phyloP scores from a whole-genome alignment of 257 asterid genomes.

The Dorcoceras hygrometricum region DNA sequence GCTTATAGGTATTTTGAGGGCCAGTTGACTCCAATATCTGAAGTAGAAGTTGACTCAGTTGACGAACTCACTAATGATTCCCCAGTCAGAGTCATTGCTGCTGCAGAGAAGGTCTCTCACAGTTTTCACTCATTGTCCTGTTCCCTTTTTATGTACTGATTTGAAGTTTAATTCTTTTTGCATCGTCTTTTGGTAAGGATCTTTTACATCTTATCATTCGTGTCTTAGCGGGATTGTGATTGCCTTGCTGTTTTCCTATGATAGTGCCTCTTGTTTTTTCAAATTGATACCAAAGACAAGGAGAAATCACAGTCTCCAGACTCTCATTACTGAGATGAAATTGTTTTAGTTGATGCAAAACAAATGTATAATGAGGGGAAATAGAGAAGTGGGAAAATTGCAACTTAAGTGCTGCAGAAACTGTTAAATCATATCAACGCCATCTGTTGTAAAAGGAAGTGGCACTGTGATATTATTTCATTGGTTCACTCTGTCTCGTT shows the following conservation, averaged over 20 bases:
- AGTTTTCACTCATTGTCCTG: neutral
- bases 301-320: neutral
- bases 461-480: too few species aligned
- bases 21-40: slow-evolving; percentile 64
- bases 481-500: neutral
- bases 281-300: neutral
- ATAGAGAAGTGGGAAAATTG: too few species aligned
- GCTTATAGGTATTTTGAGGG: slow-evolving; percentile 84
- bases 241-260: neutral
- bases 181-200: neutral
- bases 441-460: too few species aligned
- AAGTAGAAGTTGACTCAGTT: slow-evolving; percentile 56
- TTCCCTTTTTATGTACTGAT: neutral
- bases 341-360: neutral
- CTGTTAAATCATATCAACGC: too few species aligned
- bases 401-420: too few species aligned
- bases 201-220: slow-evolving; percentile 17
- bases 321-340: neutral
- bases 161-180: slow-evolving; percentile 1
- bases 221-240: slow-evolving; percentile 9
- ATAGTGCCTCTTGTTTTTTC: neutral
- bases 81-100: slow-evolving; percentile 54
- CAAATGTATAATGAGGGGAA: too few species aligned
- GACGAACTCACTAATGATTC: slow-evolving; percentile 54
- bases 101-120: slow-evolving; percentile 74